Base-by-base conservation (phyloP, 805 yeast species). In the Phaffomyces opuntiae region DNA sequence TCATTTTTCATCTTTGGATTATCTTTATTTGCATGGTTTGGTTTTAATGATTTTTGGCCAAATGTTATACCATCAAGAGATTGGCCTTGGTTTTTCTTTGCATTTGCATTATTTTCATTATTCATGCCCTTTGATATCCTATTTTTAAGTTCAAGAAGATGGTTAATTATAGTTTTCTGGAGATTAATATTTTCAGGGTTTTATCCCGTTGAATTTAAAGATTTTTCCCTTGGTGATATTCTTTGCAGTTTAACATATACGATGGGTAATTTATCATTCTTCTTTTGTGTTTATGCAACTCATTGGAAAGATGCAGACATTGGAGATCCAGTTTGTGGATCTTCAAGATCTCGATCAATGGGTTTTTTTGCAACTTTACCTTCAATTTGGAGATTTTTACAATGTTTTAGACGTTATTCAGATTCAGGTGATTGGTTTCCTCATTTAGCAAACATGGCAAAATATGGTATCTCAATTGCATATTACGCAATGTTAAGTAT, bases 371-470 rank as follows among this genome's bases (percentile, higher is more conserved):
- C 89, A 31, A 74, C 95, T 9, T 61, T 93, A 17, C 99, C 99
- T 0, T 83, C 88, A 48, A 77, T 87, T 38, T 88, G 96, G 89
- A 84, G 99, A 66, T 78, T 86, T 47, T 60, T 91, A 46, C 99
- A 93, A 62, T 93, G 99, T 65, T 61, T 84, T 32, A 71, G 99
- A 55, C 95, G 99, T 74, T 93, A 75, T 61, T 78, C 81, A 26
- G 99, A 93, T 60, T 84, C 97, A 0, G 91, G 95, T 3, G 96
- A 90, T 57, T 83, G 90, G 86, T 93, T 93, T 60, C 99, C 99
- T 0, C 99, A 93, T 71, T 65, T 91, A 47, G 91, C 96, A 6
- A 93, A 93, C 57, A 87, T 87, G 72, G 56, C 72, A 32, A 93
- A 93, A 63, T 93, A 91, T 61, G 56, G 75, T 1, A 65, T 83